Base-by-base conservation (phyloP, 2,329 filamentous ascomycete species). In the Alternaria brassicicola region DNA sequence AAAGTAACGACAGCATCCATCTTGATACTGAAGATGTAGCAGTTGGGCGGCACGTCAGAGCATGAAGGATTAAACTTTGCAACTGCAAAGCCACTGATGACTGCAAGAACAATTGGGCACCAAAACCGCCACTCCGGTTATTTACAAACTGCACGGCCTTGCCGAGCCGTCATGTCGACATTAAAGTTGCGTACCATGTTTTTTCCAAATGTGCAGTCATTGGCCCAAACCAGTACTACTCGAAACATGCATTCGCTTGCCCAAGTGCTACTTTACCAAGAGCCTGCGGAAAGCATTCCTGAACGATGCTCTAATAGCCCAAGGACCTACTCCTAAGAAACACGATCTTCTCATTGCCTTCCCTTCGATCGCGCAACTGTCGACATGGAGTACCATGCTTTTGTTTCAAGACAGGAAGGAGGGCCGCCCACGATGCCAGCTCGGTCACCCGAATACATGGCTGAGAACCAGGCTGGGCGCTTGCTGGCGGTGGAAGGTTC, bases 401-500 rank as follows among this genome's bases (percentile, higher is more conserved):
- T 65, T 17, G 21, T 59, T 33, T 17, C 63, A 15, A 55, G 59
- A 31, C 61, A 67, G 33, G 54, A 25, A 23, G 46, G 35, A 38
- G 57, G 41, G 1, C 51, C 51, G 15, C 62, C 61, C 33, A 54
- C 56, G 42, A 23, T 30, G 52, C 59, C 62, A 35, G 35, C 21
- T n/a, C 57, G 23, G 9, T 62, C 72, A 49, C 64, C 69, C 49
- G 69, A 71, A 23, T 75, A 77, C 59, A 69, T 76, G 6, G 61
- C 70, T 4, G 77, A 81, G 47, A 72, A 78, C 49, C 73, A 71
- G 46, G 71, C 70, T 2, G 58, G 65, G n/a, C 67, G 65, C 6
- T 71, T 83, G 21, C 64, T 83, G 26, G 76, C 73, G 2, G 76
- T 80, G 12, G 77, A 78, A 17, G 60, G 78, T 13, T 57, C 76